Conservation (phyloP, 1,284 basidiomycete species). For the Ceratobasidium sp. region DNA sequence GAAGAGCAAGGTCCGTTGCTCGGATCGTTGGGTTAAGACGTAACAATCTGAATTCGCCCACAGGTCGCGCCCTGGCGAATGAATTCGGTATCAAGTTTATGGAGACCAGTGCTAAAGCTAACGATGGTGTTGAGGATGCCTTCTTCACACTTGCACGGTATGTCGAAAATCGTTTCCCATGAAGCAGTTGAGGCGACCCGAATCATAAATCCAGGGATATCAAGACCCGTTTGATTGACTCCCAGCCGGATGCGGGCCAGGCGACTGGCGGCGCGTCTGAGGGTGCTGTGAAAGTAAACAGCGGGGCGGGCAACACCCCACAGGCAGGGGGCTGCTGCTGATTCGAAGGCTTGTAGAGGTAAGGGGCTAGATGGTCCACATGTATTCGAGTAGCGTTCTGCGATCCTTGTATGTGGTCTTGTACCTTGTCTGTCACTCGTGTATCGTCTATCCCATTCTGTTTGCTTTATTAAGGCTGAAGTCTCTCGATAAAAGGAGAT, state of each 20-base stretch:
- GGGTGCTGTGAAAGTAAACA: conserved; percentile 44
- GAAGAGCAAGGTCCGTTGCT: conserved; percentile 70
- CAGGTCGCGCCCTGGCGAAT: conserved; percentile 76
- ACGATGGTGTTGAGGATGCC: conserved; percentile 98
- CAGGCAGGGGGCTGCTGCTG: conserved; percentile 37
- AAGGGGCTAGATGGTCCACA: conserved; percentile 16
- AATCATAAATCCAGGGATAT: conserved; percentile 74
- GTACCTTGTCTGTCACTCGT: conserved; percentile 36
- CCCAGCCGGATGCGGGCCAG: conserved; percentile 74
- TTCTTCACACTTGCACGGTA: conserved; percentile 97
- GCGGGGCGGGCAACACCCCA: background rate
- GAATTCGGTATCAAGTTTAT: conserved; percentile 96
- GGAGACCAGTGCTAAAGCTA: conserved; percentile 98
- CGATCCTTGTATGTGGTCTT: conserved; percentile 43
- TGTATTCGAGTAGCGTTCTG: conserved; percentile 29
- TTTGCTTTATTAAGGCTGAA: conserved; percentile 40
- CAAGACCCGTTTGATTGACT: conserved; percentile 96
- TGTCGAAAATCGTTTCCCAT: conserved; percentile 51
- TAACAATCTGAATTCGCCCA: conserved; percentile 31
- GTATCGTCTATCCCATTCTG: conserved; percentile 38
- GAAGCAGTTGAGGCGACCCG: conserved; percentile 41
- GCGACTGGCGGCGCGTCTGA: conserved; percentile 27
- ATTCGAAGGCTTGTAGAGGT: background rate
- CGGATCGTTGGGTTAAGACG: conserved; percentile 30
- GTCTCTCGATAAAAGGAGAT: conserved; percentile 23